These are phyloP conservation scores for Trichocladium uniseriatum DNA, from an alignment of 495 filamentous ascomycete genomes.

Conservation along the genomic window DNA sequence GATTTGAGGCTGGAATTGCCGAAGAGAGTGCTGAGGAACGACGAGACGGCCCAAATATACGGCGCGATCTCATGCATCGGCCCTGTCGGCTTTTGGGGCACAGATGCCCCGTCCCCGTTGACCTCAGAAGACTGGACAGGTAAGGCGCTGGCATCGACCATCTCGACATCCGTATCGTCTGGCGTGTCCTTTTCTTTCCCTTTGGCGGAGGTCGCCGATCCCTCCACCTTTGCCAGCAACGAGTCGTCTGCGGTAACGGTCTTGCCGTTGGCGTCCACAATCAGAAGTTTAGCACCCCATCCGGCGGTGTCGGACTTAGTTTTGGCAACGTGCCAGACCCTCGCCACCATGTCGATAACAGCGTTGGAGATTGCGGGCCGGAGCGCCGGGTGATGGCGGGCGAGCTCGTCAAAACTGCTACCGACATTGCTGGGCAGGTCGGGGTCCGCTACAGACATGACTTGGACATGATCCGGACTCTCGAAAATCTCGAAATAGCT, in stretches of 20 bases:
- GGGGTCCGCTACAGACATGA: conserved; percentile 56
- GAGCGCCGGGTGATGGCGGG: conserved; percentile 81
- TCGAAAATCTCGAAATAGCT: conserved; percentile 92
- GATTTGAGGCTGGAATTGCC: conserved; percentile 65
- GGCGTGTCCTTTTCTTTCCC: conserved; percentile 32
- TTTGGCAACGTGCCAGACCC: conserved; percentile 61
- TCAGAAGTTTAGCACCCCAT: conserved; percentile 72
- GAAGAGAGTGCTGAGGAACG: conserved; percentile 72
- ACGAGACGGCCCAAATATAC: conserved; percentile 63
- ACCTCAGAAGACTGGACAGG: not conserved
- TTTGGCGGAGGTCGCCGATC: conserved; percentile 16
- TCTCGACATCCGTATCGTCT: conserved; percentile 46
- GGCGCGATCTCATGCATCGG: conserved; percentile 37
- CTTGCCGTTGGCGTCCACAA: conserved; percentile 42
- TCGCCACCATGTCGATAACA: conserved; percentile 72
- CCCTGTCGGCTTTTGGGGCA: not conserved
- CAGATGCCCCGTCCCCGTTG: not conserved
- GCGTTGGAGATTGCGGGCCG: conserved; percentile 69
- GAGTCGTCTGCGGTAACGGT: conserved; percentile 41
- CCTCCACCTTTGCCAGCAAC: conserved; percentile 16
- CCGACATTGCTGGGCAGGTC: conserved; percentile 60
- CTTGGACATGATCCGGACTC: conserved; percentile 78
- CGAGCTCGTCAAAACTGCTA: conserved; percentile 82
- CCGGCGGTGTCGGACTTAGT: conserved; percentile 55
- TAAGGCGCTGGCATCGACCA: conserved; percentile 39